Evolutionary conservation across 768 basidiomycete genomes (phyloP), one percentile per base, ranked within the genome.

Genomic region (Pulveroboletus sp.): DNA sequence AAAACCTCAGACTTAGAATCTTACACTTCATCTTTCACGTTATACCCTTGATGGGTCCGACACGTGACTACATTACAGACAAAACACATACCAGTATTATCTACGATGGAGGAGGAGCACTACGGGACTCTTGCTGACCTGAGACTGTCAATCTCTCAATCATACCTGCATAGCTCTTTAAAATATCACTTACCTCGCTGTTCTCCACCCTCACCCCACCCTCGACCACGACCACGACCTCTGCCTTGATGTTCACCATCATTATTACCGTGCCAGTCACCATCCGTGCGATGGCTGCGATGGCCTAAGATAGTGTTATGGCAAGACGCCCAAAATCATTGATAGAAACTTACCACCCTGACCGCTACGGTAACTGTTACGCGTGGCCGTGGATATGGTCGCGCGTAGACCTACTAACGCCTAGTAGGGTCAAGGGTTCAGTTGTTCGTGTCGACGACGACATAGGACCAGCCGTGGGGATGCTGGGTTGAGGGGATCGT

Each of bases 221-320:
- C 74, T 29, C 78, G 73, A 11, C 77, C 75, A 38, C 78, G 68
- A 7, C 71, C 72, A 43, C 76, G 61, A 21, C 72, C 67, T 37
- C 73, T 70, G 25, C 73, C 62, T 0, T 71, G 74, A 52, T 64
- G 67, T 51, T 72, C 69, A 19, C 62, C 54, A 20, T 75, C 75
- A 11, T 69, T 72, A 38, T 73, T 74, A 47, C 79, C n/a, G n/a
- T n/a, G 73, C 72, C 75, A 78, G 40, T 78, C 80, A 24, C 77
- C 74, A 47, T 67, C 65, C 7, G 51, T 37, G 12, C 59, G 61
- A 31, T 55, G 53, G 19, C 59, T 52, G 21, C 61, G 57, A 36
- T 55, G 37, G 39, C 20, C 57, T 59, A 35, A 19, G n/a, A 32
- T 23, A 32, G 3, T 5, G 31, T 58, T 48, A 38, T 47, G 40